A percentile compares a stretch with the other conserved stretches of the same genome.
These are phyloP conservation scores for Phytopythium mirpurense DNA, from an alignment of 352 stramenopile species.

Conservation along the genomic window DNA sequence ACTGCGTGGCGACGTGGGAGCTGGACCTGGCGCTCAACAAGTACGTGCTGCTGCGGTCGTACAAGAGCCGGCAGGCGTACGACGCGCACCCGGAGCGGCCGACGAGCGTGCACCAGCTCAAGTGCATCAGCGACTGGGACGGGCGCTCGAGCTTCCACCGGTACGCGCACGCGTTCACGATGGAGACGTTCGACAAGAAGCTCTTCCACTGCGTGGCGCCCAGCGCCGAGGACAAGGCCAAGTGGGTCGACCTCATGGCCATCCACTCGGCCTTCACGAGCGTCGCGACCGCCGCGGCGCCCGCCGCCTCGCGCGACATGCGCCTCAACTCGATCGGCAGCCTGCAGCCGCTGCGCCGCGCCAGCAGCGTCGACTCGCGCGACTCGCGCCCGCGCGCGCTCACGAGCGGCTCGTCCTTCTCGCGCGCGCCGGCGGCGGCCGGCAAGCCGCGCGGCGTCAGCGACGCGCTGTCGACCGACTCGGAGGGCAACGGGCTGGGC, in stretches of 20 bases:
- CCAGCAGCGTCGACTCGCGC: slow-evolving; percentile 16
- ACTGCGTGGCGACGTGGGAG: slow-evolving; percentile 75
- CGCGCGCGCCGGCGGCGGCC: slow-evolving; percentile 2
- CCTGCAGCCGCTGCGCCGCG: slow-evolving; percentile 19
- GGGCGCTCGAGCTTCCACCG: slow-evolving; percentile 71
- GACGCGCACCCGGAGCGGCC: slow-evolving; percentile 40
- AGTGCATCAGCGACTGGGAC: slow-evolving; percentile 74
- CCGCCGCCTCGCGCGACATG: slow-evolving; percentile 10
- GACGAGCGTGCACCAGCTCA: slow-evolving; percentile 49
- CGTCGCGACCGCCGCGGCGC: slow-evolving; percentile 7
- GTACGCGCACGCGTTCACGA: slow-evolving; percentile 64
- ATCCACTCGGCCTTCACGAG: slow-evolving; percentile 22
- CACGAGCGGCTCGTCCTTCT: slow-evolving; percentile 13
- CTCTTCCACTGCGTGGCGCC: slow-evolving; percentile 71
- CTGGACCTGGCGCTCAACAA: slow-evolving; percentile 36
- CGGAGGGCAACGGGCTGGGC: slow-evolving; percentile 11
- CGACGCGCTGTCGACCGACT: slow-evolving; percentile 21
- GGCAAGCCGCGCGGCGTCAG: slow-evolving; percentile 14
- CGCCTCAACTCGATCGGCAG: slow-evolving; percentile 19
- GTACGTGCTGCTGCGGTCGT: slow-evolving; percentile 67
- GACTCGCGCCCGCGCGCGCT: slow-evolving; percentile 16
- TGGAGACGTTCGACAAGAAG: slow-evolving; percentile 71
- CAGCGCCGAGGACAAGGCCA: slow-evolving; percentile 35
- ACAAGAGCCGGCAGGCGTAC: slow-evolving; percentile 51
- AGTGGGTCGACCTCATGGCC: slow-evolving; percentile 65